Percentiles rank a stretch among this genome's conserved stretches.
phyloP scores from a whole-genome alignment of 805 yeast genomes.

The Lipomyces mesembrius region DNA sequence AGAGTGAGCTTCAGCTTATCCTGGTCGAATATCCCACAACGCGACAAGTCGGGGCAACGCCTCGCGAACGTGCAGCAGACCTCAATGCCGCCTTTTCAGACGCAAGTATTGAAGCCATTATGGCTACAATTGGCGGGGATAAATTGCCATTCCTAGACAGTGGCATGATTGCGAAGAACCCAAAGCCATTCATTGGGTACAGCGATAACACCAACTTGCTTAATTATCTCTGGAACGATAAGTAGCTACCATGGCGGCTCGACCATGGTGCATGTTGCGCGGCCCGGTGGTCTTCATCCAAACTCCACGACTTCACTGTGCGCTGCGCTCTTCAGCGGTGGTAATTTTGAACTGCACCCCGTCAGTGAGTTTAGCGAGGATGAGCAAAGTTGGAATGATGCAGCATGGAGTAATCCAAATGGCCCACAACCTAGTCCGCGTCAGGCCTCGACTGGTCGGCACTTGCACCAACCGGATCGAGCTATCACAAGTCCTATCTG shows the following conservation, averaged over 20 bases:
- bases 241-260: slow-evolving; percentile 7
- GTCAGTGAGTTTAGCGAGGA: slow-evolving; percentile 1
- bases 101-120: slow-evolving; percentile 3
- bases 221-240: slow-evolving; percentile 7
- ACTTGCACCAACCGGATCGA: slow-evolving; percentile 7
- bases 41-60: slow-evolving; percentile 5
- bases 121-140: slow-evolving; percentile 7
- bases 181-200: slow-evolving; percentile 7
- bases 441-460: neutral
- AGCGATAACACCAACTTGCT: slow-evolving; percentile 8
- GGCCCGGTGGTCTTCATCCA: slow-evolving; percentile 5
- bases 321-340: slow-evolving; percentile 7
- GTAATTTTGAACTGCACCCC: slow-evolving; percentile 10
- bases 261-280: slow-evolving; percentile 4
- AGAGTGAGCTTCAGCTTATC: neutral
- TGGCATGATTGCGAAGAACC: neutral
- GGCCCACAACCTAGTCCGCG: neutral
- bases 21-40: slow-evolving; percentile 4
- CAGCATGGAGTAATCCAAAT: neutral
- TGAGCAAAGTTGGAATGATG: slow-evolving; percentile 1
- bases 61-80: slow-evolving; percentile 8
- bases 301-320: neutral
- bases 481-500: slow-evolving; percentile 1
- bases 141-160: slow-evolving; percentile 5
- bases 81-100: slow-evolving; percentile 7